Evolutionary conservation across 2,329 filamentous ascomycete genomes (phyloP), one percentile per base, ranked within the genome.

Genomic region (Exophiala mesophila): DNA sequence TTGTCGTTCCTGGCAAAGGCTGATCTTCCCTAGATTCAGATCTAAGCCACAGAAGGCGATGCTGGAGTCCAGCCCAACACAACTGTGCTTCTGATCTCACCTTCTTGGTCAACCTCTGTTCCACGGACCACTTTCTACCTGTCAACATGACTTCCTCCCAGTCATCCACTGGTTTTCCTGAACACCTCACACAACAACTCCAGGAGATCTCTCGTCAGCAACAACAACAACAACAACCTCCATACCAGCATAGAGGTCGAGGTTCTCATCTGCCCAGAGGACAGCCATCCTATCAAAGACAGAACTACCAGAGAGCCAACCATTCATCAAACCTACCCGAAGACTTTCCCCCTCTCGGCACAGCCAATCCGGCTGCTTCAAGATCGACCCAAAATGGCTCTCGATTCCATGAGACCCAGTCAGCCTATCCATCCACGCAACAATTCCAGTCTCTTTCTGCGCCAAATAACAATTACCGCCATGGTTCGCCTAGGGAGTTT

Each of bases 401-500:
- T 12, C 23, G 12, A 26, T 6, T 12, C 12, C 23, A 26, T 6
- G 6, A 12, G 23, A 26, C 23, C 7, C 23, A 26, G 23, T n/a
- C n/a, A 16, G 23, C 24, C 30, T 12, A 15, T 29, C 19, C 28
- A 6, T 16, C 44, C 23, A 36, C 38, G 12, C 31, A 26, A 29
- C 40, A 39, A 13, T 37, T 19, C 16, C 35, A 24, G 18, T 15
- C 30, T 29, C 37, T 39, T 29, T 15, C 20, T 19, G 41, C 33
- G 9, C 15, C 34, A 4, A 42, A 36, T 30, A 16, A 42, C n/a
- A 21, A 34, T 35, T 6, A 16, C 3, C 41, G 36, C 8, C 44
- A 42, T 31, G 41, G 34, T n/a, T 39, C 48, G 21, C 41, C 48
- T 7, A 34, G 48, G n/a, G 44, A 50, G 28, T 50, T 45, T 36